Evolutionary conservation across 2,329 filamentous ascomycete genomes (phyloP).

Genomic region (Cercospora sp.): DNA sequence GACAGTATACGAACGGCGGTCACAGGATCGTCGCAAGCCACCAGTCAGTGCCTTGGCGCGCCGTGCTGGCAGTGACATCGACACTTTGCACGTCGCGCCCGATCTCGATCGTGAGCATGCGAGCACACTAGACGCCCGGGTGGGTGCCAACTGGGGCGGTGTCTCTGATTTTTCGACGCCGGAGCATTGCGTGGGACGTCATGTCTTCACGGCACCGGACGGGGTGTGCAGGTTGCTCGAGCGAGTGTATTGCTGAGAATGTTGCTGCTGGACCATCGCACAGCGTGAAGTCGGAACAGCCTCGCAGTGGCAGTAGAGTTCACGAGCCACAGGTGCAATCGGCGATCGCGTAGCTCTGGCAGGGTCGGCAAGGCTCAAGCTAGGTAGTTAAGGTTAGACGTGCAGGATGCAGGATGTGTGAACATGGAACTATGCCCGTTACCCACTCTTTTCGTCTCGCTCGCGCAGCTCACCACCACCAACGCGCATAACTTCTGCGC

Average conservation of each 20-base stretch:
- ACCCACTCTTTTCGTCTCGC: background rate
- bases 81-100: background rate
- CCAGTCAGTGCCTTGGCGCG: background rate
- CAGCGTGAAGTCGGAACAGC: background rate
- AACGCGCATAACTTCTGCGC: background rate
- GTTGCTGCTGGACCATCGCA: background rate
- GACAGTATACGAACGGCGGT: background rate
- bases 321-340: slow-evolving; percentile 1
- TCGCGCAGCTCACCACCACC: background rate
- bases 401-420: slow-evolving; percentile 7
- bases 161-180: background rate
- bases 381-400: slow-evolving; percentile 7
- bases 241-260: background rate
- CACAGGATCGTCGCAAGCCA: slow-evolving; percentile 7
- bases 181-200: background rate
- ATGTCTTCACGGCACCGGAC: background rate
- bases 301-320: background rate
- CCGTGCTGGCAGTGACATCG: slow-evolving; percentile 2
- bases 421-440: slow-evolving; percentile 7
- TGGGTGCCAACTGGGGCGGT: background rate
- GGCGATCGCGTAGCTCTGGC: background rate
- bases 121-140: background rate
- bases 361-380: slow-evolving; percentile 2
- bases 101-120: slow-evolving; percentile 4
- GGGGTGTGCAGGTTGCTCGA: background rate